phyloP scores from a whole-genome alignment of 768 basidiomycete species.

The Tylopilus felleus region DNA sequence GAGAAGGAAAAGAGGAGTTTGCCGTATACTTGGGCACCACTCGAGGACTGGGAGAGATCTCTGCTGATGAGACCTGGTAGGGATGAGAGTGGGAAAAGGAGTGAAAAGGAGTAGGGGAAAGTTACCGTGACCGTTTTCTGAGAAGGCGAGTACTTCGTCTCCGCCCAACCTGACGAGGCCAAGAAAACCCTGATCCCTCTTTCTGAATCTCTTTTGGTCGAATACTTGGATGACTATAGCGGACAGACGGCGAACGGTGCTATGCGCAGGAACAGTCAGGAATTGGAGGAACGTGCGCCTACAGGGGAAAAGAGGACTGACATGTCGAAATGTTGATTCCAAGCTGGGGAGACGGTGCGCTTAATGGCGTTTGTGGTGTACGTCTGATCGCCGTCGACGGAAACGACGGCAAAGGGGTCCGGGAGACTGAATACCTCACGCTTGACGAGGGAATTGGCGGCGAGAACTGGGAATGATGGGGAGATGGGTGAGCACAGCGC shows the following conservation, averaged over 20 bases:
- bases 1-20: slow-evolving; percentile 70
- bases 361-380: slow-evolving; percentile 72
- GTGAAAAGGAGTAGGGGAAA: not conserved
- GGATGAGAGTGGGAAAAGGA: not conserved
- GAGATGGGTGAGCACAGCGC: not conserved
- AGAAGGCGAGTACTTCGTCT: slow-evolving; percentile 49
- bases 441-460: slow-evolving; percentile 70
- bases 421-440: slow-evolving; percentile 78
- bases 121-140: slow-evolving; percentile 45
- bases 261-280: slow-evolving; percentile 25
- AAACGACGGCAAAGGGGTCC: slow-evolving; percentile 86
- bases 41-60: slow-evolving; percentile 42
- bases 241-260: slow-evolving; percentile 70
- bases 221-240: slow-evolving; percentile 83
- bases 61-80: slow-evolving; percentile 62
- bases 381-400: slow-evolving; percentile 81
- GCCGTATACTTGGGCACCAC: slow-evolving; percentile 61
- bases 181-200: slow-evolving; percentile 78
- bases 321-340: slow-evolving; percentile 88
- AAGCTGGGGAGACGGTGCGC: slow-evolving; percentile 66
- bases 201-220: slow-evolving; percentile 86
- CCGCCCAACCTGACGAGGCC: slow-evolving; percentile 57
- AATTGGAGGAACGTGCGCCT: not conserved
- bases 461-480: slow-evolving; percentile 55
- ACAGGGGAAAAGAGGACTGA: slow-evolving; percentile 37